phyloP scores from a whole-genome alignment of 768 basidiomycete genomes.

The Mycena belliarum region DNA sequence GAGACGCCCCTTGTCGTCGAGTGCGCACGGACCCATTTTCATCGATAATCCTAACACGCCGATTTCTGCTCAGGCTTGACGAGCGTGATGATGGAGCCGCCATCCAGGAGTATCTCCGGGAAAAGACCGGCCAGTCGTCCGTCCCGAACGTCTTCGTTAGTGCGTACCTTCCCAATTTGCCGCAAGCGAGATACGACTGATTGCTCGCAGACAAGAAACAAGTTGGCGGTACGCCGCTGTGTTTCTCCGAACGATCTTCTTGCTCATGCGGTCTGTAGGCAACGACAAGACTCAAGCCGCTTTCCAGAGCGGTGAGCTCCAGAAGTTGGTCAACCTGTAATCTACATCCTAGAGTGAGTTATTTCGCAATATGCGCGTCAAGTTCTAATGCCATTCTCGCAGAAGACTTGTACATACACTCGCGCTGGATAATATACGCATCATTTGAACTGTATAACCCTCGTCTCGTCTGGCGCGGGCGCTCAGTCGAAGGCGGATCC shows the following conservation, averaged over 20 bases:
- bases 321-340: conserved; percentile 13
- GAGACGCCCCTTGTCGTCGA: conserved; percentile 33
- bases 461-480: no score
- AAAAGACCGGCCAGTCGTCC: conserved; percentile 51
- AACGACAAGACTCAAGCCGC: conserved; percentile 20
- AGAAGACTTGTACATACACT: no score
- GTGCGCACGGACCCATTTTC: conserved; percentile 25
- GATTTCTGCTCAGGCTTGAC: conserved; percentile 41
- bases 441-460: no score
- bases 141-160: conserved; percentile 67
- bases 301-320: conserved; percentile 10
- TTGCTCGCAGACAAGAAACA: conserved; percentile 13
- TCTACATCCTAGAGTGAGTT: no score
- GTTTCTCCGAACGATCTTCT: neutral
- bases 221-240: conserved; percentile 10
- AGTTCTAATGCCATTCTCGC: no score
- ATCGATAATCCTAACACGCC: no score
- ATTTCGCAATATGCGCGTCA: no score
- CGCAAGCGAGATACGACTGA: neutral
- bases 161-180: conserved; percentile 27
- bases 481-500: no score
- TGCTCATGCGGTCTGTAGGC: neutral
- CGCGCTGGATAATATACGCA: no score
- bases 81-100: conserved; percentile 40
- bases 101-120: conserved; percentile 53